Percentiles rank a stretch among this genome's conserved stretches.
phyloP scores from a whole-genome alignment of 108 stramenopile genomes.

The Thalassiosira profunda region DNA sequence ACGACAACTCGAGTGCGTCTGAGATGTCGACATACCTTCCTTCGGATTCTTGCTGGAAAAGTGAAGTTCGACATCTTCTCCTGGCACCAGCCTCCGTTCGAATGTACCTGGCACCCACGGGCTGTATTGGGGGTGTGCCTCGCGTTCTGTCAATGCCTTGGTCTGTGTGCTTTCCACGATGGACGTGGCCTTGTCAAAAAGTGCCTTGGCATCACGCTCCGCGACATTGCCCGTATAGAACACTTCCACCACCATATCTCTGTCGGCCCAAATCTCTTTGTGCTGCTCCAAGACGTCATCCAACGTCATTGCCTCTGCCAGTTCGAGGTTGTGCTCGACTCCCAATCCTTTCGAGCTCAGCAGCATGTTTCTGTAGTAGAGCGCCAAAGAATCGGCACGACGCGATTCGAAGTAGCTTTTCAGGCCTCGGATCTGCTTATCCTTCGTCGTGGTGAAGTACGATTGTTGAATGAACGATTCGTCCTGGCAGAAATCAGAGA shows the following conservation, averaged over 20 bases:
- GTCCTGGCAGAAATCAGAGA: slow-evolving; percentile 48
- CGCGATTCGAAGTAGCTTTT: slow-evolving; percentile 72
- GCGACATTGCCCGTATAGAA: slow-evolving; percentile 83
- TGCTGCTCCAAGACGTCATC: slow-evolving; percentile 61
- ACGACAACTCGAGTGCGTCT: no score
- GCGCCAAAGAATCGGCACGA: slow-evolving; percentile 71
- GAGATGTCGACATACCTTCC: slow-evolving; percentile 40
- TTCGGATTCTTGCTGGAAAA: slow-evolving; percentile 75
- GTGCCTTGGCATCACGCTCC: slow-evolving; percentile 51
- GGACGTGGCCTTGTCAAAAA: slow-evolving; percentile 46
- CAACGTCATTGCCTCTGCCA: slow-evolving; percentile 45
- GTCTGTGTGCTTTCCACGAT: slow-evolving; percentile 29
- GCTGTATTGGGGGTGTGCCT: neutral
- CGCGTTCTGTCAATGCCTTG: no score
- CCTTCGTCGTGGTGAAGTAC: slow-evolving; percentile 67
- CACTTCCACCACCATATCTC: slow-evolving; percentile 56
- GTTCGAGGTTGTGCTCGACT: slow-evolving; percentile 50
- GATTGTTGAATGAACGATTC: slow-evolving; percentile 53
- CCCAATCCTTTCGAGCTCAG: slow-evolving; percentile 54
- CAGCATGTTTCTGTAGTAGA: slow-evolving; percentile 73
- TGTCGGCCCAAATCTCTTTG: slow-evolving; percentile 41
- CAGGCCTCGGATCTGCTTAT: slow-evolving; percentile 62
- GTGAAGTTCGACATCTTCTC: slow-evolving; percentile 79
- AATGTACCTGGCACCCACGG: slow-evolving; percentile 32
- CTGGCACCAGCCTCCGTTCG: slow-evolving; percentile 58